phyloP scores from a whole-genome alignment of 257 asterid genomes.

The Fraxinus anomala region DNA sequence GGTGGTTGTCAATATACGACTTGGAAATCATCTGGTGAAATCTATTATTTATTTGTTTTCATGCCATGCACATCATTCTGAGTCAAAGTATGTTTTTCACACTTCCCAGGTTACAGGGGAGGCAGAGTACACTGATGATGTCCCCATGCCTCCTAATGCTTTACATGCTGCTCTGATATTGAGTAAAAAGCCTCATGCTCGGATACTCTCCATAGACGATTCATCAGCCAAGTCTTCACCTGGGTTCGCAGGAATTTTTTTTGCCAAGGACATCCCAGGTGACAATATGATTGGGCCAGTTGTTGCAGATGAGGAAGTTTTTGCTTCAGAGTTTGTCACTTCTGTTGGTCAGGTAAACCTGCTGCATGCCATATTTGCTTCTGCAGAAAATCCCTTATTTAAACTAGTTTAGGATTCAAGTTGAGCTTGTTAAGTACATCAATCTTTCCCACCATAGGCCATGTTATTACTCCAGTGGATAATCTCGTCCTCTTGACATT shows the following conservation, averaged over 20 bases:
- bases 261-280: conserved; percentile 77
- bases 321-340: conserved; percentile 74
- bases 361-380: conserved; percentile 6
- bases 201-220: conserved; percentile 70
- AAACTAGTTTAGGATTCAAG: conserved; percentile 1
- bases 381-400: conserved; percentile 9
- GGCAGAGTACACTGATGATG: conserved; percentile 97
- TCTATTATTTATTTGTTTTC: background rate
- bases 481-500: background rate
- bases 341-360: conserved; percentile 89
- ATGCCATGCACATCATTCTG: background rate
- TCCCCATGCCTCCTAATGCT: conserved; percentile 81
- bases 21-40: conserved; percentile 3
- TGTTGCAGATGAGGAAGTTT: conserved; percentile 76
- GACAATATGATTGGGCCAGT: conserved; percentile 65
- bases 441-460: background rate
- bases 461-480: background rate
- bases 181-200: conserved; percentile 94
- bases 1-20: background rate
- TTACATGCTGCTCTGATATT: conserved; percentile 77
- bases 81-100: conserved; percentile 23
- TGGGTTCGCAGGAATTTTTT: conserved; percentile 82
- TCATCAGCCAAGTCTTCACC: conserved; percentile 67
- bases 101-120: conserved; percentile 86
- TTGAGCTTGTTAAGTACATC: background rate